Percentiles rank a stretch among this genome's conserved stretches.
Conservation (phyloP, 78 protist species). For the Dictyostelium firmibasis region DNA sequence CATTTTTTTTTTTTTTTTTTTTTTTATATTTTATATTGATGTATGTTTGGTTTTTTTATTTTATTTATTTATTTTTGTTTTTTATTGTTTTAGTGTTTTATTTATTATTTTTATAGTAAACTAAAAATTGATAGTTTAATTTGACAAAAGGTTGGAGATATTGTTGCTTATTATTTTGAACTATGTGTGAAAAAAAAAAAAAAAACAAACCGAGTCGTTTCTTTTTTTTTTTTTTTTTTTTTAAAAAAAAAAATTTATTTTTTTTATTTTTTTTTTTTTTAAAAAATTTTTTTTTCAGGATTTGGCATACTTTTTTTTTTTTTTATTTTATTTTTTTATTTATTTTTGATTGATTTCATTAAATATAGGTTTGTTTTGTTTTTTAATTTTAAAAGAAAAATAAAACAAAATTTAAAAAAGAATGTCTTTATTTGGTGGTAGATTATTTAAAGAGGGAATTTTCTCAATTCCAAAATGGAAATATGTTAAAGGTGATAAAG, state of each 20-base stretch:
- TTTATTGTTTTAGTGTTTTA: too few relatives aligned
- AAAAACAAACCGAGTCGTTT: not conserved
- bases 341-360: not conserved
- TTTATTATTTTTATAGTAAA: not conserved
- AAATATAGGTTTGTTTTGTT: not conserved
- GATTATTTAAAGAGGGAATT: constrained; percentile 25
- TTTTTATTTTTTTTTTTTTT: constrained; percentile 14
- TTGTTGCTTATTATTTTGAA: not conserved
- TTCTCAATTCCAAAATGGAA: constrained; percentile 60
- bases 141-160: not conserved
- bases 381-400: not conserved
- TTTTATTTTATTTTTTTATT: too few relatives aligned
- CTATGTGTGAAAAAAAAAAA: not conserved
- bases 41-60: not conserved
- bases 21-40: not conserved
- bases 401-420: not conserved
- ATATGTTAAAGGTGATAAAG: constrained; percentile 68
- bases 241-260: too few relatives aligned
- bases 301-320: not conserved
- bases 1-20: too few relatives aligned
- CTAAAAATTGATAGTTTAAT: not conserved
- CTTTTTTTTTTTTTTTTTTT: not conserved
- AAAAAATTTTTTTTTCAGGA: not conserved
- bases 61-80: too few relatives aligned
- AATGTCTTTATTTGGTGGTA: constrained; percentile 66